phyloP scores from a whole-genome alignment of 2,329 filamentous ascomycete species.

The Blumeriella jaapii region DNA sequence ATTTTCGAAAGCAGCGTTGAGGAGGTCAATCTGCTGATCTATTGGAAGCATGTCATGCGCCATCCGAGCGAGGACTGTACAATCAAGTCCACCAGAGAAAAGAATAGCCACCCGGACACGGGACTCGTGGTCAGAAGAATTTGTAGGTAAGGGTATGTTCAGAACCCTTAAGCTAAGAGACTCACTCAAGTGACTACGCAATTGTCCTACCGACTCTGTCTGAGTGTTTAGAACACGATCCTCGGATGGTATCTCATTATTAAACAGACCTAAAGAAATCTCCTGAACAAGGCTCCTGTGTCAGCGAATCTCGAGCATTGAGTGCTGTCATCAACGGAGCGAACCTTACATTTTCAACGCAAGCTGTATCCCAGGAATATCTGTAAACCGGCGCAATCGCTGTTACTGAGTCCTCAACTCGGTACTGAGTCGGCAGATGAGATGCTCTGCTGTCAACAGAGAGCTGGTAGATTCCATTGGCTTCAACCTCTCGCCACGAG shows the following conservation, averaged over 20 bases:
- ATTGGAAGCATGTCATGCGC: constrained; percentile 63
- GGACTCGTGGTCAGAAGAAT: constrained; percentile 15
- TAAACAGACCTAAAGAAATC: constrained; percentile 23
- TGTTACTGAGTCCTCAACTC: not conserved
- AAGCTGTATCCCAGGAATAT: constrained; percentile 6
- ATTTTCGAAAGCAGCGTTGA: constrained; percentile 97
- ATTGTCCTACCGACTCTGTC: constrained; percentile 39
- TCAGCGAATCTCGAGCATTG: not conserved
- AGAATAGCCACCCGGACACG: constrained; percentile 60
- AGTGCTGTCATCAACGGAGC: too few species aligned
- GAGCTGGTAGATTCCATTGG: constrained; percentile 60
- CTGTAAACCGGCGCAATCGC: constrained; percentile 2
- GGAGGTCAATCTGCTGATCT: constrained; percentile 64
- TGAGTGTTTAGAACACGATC: constrained; percentile 26
- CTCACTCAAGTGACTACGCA: constrained; percentile 43
- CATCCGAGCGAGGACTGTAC: constrained; percentile 74
- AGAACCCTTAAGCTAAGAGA: constrained; percentile 55
- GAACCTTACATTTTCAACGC: constrained; percentile 2
- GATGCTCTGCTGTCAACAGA: constrained; percentile 8
- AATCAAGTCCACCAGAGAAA: constrained; percentile 92
- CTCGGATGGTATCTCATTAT: constrained; percentile 29
- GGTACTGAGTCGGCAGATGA: not conserved
- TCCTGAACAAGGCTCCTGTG: constrained; percentile 2
- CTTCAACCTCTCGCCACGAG: constrained; percentile 70
- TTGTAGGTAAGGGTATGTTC: constrained; percentile 49